phyloP scores from a whole-genome alignment of 2,329 filamentous ascomycete genomes.

The Dactylellina leptospora region DNA sequence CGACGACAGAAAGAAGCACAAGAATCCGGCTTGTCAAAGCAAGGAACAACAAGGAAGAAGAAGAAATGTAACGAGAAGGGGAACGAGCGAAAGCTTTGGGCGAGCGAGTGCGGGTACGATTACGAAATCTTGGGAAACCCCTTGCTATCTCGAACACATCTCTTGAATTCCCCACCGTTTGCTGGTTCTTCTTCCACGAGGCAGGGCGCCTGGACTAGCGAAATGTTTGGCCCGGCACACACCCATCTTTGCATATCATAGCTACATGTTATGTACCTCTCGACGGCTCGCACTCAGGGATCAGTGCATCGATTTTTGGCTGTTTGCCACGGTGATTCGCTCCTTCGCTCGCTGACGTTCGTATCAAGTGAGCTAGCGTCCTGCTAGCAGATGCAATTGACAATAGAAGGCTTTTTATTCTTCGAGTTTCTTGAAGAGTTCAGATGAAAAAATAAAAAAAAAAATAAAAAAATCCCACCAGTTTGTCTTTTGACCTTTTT shows the following conservation, averaged over 20 bases:
- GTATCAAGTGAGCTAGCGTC: conserved; percentile 27
- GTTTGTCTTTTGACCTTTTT: not conserved
- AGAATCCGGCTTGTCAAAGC: not conserved
- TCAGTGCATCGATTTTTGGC: conserved; percentile 6
- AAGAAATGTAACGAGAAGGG: not conserved
- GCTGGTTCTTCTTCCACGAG: not conserved
- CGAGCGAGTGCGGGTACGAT: not conserved
- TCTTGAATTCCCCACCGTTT: conserved; percentile 8
- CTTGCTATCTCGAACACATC: not conserved
- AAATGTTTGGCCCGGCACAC: conserved; percentile 11
- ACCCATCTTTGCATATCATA: conserved; percentile 25
- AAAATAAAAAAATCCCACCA: conserved; percentile 7
- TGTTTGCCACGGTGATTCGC: conserved; percentile 7
- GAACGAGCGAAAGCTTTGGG: not conserved
- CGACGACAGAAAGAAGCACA: not conserved
- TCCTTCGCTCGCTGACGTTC: conserved; percentile 26
- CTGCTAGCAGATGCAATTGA: conserved; percentile 25
- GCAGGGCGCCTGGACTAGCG: not conserved
- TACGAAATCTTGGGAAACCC: not conserved
- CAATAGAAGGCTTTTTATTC: not conserved
- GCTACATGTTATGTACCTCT: too few species aligned
- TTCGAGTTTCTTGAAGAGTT: not conserved
- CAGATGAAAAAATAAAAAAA: conserved; percentile 41
- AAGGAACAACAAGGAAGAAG: not conserved
- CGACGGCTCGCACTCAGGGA: conserved; percentile 18